Base-by-base conservation (phyloP, 805 yeast genomes). In the Kluyveromyces starmeri region DNA sequence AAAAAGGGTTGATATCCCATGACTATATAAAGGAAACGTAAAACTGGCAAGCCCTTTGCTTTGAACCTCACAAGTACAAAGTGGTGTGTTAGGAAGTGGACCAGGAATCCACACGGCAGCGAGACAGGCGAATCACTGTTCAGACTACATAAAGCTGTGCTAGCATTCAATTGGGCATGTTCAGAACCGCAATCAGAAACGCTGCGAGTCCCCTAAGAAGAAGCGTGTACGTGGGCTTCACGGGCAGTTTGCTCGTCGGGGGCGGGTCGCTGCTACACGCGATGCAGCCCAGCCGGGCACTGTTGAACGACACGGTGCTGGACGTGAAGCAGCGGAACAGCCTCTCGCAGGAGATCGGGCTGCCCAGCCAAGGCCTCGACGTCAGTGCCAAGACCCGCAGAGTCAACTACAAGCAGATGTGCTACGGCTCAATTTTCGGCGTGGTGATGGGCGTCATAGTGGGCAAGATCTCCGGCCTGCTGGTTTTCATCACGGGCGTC, bases 401-500 rank as follows among this genome's bases (percentile, higher is more conserved):
- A 26, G 32, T 43, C 27, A 42, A 44, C 14, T 50, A 53, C 32
- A 43, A 45, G 19, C 56, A 53, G 34, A 38, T 53, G 15, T 50
- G 55, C 31, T 31, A 47, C 4, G 59, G 59, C 7, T 53, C 59
- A 2, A 41, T 53, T 5, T 28, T 46, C 10, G 59, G 59, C 5
- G 34, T 53, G 2, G 42, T 46, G 14, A 32, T 41, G n/a, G 59
- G 57, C 7, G 40, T 51, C 6, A 36, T 51, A 1, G 40, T 53
- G 13, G 51, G 50, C n/a, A 51, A 51, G 33, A 34, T 53, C 3
- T 51, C 57, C 2, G 41, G 46, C 2, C 21, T 44, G n/a, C 34
- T 50, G 16, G 45, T 50, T 11, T 52, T 47, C 32, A 18, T 46
- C 11, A 37, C 49, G 3, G 46, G 47, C 5, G 30, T 43, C 10